A percentile compares a stretch with the other conserved stretches of the same genome.
These are phyloP conservation scores for Sclerotiophoma versabilis DNA, from an alignment of 2,329 filamentous ascomycete genomes.

Conservation along the genomic window DNA sequence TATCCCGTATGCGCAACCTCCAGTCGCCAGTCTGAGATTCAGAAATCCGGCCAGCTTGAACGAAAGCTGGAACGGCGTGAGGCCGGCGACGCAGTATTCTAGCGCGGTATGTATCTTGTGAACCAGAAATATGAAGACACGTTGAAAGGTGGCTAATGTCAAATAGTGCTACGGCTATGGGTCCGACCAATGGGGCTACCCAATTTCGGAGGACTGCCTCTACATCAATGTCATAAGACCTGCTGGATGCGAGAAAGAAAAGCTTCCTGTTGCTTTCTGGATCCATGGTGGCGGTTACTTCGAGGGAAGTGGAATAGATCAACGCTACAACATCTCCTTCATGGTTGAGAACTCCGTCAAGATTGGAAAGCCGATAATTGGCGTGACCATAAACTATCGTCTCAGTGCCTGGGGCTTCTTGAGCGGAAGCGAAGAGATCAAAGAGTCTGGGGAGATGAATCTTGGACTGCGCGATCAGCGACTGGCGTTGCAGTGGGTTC, in stretches of 20 bases:
- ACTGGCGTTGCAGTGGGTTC: conserved; percentile 56
- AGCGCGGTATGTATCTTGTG: conserved; percentile 17
- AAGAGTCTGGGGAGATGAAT: conserved; percentile 55
- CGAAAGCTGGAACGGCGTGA: conserved; percentile 45
- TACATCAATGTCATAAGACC: conserved; percentile 62
- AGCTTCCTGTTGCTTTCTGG: conserved; percentile 62
- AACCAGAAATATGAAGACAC: background rate
- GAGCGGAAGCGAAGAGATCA: conserved; percentile 48
- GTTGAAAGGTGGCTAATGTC: background rate
- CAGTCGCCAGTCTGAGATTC: conserved; percentile 58
- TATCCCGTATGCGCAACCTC: conserved; percentile 57
- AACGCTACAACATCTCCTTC: conserved; percentile 59
- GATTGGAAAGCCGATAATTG: conserved; percentile 58
- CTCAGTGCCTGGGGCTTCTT: conserved; percentile 70
- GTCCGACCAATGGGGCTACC: conserved; percentile 51
- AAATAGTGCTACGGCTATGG: conserved; percentile 48
- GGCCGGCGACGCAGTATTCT: conserved; percentile 47
- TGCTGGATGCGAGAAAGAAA: conserved; percentile 36
- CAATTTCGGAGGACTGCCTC: conserved; percentile 60
- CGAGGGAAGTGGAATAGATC: conserved; percentile 59
- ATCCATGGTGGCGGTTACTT: conserved; percentile 62
- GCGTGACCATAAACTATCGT: conserved; percentile 58
- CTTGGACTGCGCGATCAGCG: conserved; percentile 57
- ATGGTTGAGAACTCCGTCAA: conserved; percentile 57
- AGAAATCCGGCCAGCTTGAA: conserved; percentile 57